These are phyloP conservation scores for Grammothele lineata DNA, from an alignment of 768 basidiomycete species.

Conservation along the genomic window DNA sequence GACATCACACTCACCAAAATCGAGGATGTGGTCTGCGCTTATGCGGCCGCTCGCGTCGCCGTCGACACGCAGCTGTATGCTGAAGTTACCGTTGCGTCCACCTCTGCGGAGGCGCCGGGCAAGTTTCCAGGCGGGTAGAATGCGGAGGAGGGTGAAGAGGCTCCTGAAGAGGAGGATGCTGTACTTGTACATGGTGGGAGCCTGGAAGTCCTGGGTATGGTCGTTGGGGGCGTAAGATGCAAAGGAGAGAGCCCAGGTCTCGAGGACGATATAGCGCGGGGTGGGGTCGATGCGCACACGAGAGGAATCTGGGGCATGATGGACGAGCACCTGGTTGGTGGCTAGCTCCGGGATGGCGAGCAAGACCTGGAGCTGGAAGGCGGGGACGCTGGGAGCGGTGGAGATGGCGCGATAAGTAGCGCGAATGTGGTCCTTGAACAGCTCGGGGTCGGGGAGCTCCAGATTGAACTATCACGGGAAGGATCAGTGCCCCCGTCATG, in stretches of 20 bases:
- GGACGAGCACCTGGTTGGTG: slow-evolving; percentile 69
- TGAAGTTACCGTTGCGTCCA: slow-evolving; percentile 39
- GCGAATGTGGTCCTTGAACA: slow-evolving; percentile 59
- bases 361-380: slow-evolving; percentile 66
- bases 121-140: slow-evolving; percentile 75
- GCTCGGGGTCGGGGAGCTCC: slow-evolving; percentile 69
- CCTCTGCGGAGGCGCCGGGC: slow-evolving; percentile 53
- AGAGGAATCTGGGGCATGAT: slow-evolving; percentile 52
- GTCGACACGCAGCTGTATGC: slow-evolving; percentile 45
- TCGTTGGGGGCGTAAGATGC: slow-evolving; percentile 15
- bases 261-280: slow-evolving; percentile 66
- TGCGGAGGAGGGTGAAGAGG: slow-evolving; percentile 64
- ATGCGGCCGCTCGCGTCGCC: slow-evolving; percentile 26
- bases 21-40: slow-evolving; percentile 27
- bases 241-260: slow-evolving; percentile 62
- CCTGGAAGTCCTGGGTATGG: slow-evolving; percentile 41
- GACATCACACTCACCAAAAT: slow-evolving; percentile 33
- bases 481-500: no score
- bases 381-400: slow-evolving; percentile 32
- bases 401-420: slow-evolving; percentile 56
- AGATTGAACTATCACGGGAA: slow-evolving; percentile 85
- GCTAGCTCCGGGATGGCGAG: slow-evolving; percentile 65
- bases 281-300: slow-evolving; percentile 66
- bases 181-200: slow-evolving; percentile 81
- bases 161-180: slow-evolving; percentile 80